Conservation (phyloP, 768 basidiomycete species). For the Dioszegia hungarica region DNA sequence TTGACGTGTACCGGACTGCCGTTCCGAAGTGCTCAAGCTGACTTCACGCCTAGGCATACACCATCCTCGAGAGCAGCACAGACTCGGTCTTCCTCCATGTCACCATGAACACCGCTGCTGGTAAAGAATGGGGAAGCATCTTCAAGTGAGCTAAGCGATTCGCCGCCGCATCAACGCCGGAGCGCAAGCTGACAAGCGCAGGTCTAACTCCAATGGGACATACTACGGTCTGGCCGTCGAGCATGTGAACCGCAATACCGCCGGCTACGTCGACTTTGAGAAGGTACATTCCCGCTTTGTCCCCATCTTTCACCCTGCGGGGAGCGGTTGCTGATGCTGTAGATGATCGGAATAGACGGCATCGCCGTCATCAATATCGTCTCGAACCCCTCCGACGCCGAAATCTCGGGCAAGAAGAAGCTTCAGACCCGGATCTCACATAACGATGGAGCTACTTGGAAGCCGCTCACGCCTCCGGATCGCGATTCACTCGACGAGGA, state of each 20-base stretch:
- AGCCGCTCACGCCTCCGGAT: conserved; percentile 67
- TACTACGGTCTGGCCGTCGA: conserved; percentile 85
- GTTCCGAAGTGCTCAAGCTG: not conserved
- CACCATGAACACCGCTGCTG: conserved; percentile 74
- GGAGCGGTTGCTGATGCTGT: too few species aligned
- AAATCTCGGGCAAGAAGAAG: conserved; percentile 64
- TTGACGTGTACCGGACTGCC: conserved; percentile 4
- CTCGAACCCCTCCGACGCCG: conserved; percentile 70
- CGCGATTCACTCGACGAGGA: conserved; percentile 67
- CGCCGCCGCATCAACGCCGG: not conserved
- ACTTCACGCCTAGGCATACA: conserved; percentile 25
- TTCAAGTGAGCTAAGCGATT: conserved; percentile 38
- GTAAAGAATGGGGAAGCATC: conserved; percentile 81
- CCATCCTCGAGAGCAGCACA: conserved; percentile 88
- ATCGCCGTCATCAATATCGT: conserved; percentile 92
- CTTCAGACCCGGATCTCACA: conserved; percentile 87
- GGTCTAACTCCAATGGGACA: conserved; percentile 93
- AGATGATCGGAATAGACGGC: conserved; percentile 85
- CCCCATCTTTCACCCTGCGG: too few species aligned
- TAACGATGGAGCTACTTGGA: conserved; percentile 93
- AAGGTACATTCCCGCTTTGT: conserved; percentile 54
- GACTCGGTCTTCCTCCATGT: conserved; percentile 91
- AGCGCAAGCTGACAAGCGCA: conserved; percentile 55
- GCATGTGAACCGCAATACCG: conserved; percentile 81
- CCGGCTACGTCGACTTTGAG: conserved; percentile 93